These are phyloP conservation scores for Blastocystis sp. DNA, from an alignment of 352 stramenopile species.

Conservation along the genomic window DNA sequence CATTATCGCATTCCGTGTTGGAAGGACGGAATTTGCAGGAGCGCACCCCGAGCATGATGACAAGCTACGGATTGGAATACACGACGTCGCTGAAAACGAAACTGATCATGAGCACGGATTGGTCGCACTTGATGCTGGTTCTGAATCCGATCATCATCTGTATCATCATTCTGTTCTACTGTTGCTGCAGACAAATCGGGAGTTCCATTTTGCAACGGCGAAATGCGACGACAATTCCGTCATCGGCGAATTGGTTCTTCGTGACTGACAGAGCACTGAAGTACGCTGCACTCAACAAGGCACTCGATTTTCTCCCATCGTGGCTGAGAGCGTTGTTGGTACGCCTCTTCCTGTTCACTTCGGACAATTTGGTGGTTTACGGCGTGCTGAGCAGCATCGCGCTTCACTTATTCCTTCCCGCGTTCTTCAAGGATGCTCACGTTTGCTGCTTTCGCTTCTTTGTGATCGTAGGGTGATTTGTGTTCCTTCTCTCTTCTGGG, in stretches of 20 bases:
- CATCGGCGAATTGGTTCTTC: background rate
- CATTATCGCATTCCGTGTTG: background rate
- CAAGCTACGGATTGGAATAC: constrained; percentile 38
- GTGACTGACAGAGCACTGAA: constrained; percentile 13
- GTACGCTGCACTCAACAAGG: background rate
- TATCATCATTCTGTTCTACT: constrained; percentile 38
- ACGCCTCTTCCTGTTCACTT: constrained; percentile 33
- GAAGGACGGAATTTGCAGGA: background rate
- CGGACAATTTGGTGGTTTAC: background rate
- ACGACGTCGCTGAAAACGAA: background rate
- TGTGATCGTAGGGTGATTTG: constrained; percentile 22
- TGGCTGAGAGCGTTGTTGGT: background rate
- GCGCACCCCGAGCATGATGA: background rate
- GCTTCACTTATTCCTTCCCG: background rate
- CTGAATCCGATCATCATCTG: constrained; percentile 32
- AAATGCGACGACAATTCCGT: background rate
- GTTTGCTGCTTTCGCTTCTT: background rate
- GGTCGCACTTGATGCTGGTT: constrained; percentile 43
- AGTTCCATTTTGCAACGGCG: background rate
- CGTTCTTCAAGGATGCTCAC: constrained; percentile 25
- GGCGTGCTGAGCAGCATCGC: background rate
- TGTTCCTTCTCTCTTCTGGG: background rate
- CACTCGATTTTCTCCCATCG: background rate
- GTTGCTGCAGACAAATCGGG: background rate
- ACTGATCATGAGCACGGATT: constrained; percentile 35